Evolutionary conservation across 306 rosid genomes (phyloP), one percentile per base, ranked within the genome.

Genomic region (Medicago arabica): DNA sequence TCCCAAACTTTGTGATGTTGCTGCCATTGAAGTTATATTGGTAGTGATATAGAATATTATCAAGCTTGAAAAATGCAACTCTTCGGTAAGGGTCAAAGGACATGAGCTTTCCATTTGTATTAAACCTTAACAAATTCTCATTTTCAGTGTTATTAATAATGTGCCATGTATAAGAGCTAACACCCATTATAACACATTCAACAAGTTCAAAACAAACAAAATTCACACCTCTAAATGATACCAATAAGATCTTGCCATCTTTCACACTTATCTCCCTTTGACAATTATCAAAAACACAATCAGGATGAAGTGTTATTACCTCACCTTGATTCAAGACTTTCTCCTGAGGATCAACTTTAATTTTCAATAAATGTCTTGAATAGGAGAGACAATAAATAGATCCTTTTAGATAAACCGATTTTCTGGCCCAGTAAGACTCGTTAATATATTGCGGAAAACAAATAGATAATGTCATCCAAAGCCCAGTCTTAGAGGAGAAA

Each of bases 401-500:
- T 17, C 62, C 6, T 8, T 55, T 18, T 55, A n/a, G 8, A 12
- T 55, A 55, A 7, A 55, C 8, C 0, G 31, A 55, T 19, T 55
- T 55, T 18, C 3, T 55, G 0, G 16, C 9, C 58, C 23, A 51
- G 0, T 9, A 0, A 43, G 4, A 43, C 14, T 12, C 4, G 0
- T 8, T 12, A 8, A 74, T 69, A 5, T 60, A 25, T 7, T 5
- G 1, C 1, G 71, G 78, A 8, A 74, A 17, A 8, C 47, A 1
- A 7, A 49, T 0, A 8, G 28, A 23, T 2, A 61, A 13, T 11
- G 13, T 61, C 0, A 9, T 47, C 78, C 78, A 74, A 16, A 9
- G 2, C 4, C 78, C 50, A 0, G 10, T 47, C 18, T 31, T 19
- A 4, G 78, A 74, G 7, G 78, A 74, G 41, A 74, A 74, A 7